Conservation (phyloP, 441 rosid species). For the Arabidopsis lyrata region DNA sequence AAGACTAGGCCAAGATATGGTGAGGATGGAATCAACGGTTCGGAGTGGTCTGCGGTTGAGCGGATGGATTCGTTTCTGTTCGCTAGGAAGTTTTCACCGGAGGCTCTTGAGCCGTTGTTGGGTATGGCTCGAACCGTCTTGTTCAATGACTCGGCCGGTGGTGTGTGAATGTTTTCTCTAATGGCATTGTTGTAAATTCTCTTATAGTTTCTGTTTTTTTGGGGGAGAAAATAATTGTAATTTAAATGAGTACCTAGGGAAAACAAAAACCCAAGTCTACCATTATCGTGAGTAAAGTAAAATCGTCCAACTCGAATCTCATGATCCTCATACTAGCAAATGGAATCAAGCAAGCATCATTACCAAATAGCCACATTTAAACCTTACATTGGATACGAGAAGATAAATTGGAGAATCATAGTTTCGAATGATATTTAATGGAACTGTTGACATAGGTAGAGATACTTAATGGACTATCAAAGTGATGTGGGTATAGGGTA, state of each 20-base stretch:
- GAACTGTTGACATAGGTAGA: neutral
- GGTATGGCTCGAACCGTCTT: slow-evolving; percentile 55
- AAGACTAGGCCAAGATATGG: slow-evolving; percentile 60
- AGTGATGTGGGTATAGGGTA: neutral
- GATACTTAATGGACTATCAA: neutral
- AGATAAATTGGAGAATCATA: neutral
- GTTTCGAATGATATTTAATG: neutral
- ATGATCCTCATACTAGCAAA: slow-evolving; percentile 2
- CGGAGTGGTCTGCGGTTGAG: slow-evolving; percentile 43
- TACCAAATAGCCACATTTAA: neutral
- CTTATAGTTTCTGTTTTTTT: slow-evolving; percentile 1
- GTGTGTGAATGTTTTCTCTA: neutral
- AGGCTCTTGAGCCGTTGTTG: slow-evolving; percentile 50
- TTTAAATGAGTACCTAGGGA: slow-evolving; percentile 45
- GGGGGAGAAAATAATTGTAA: slow-evolving; percentile 33
- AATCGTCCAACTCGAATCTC: slow-evolving; percentile 13
- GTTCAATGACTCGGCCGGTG: slow-evolving; percentile 53
- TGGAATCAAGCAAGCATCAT: neutral
- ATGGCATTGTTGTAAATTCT: slow-evolving; percentile 49
- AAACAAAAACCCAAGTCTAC: slow-evolving; percentile 42
- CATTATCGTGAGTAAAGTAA: slow-evolving; percentile 16
- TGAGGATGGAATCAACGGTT: slow-evolving; percentile 55
- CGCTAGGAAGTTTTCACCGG: slow-evolving; percentile 68
- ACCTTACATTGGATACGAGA: neutral
- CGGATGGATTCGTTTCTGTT: slow-evolving; percentile 61